These are phyloP conservation scores for Volvariella volvacea DNA, from an alignment of 1,284 basidiomycete genomes.

Conservation along the genomic window DNA sequence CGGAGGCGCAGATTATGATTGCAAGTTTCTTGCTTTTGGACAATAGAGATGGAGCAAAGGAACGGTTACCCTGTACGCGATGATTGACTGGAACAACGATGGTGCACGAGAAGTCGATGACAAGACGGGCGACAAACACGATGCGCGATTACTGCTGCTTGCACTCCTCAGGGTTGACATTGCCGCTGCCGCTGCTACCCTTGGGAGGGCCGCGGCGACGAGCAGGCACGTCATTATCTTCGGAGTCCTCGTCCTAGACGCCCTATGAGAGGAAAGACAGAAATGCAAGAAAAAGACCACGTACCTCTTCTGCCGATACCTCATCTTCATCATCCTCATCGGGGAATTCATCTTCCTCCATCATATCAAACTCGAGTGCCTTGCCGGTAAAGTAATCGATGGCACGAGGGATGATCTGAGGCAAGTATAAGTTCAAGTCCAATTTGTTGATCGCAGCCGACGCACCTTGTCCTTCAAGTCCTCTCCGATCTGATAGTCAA, in stretches of 20 bases:
- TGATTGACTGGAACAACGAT: background rate
- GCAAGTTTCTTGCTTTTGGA: too few species aligned
- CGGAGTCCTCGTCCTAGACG: slow-evolving; percentile 52
- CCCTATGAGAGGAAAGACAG: slow-evolving; percentile 4
- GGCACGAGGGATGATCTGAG: slow-evolving; percentile 87
- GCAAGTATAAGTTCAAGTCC: background rate
- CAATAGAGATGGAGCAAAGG: too few species aligned
- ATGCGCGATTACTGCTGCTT: slow-evolving; percentile 66
- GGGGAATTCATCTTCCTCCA: slow-evolving; percentile 68
- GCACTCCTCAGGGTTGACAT: slow-evolving; percentile 74
- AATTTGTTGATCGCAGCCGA: background rate
- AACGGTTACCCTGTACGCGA: too few species aligned
- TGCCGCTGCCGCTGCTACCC: slow-evolving; percentile 38
- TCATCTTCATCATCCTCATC: slow-evolving; percentile 59
- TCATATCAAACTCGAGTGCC: slow-evolving; percentile 83
- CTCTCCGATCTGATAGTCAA: slow-evolving; percentile 98
- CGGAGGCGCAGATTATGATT: too few species aligned
- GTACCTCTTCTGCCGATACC: slow-evolving; percentile 56
- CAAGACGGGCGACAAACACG: too few species aligned
- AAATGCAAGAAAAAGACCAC: slow-evolving; percentile 26
- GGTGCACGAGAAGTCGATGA: too few species aligned
- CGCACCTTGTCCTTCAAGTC: slow-evolving; percentile 92
- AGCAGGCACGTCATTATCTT: slow-evolving; percentile 49
- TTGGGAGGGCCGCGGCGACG: slow-evolving; percentile 53
- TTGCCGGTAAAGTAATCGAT: slow-evolving; percentile 97